Conservation (phyloP, 176 grass and related monocot genomes). For the Avena atlantica region DNA sequence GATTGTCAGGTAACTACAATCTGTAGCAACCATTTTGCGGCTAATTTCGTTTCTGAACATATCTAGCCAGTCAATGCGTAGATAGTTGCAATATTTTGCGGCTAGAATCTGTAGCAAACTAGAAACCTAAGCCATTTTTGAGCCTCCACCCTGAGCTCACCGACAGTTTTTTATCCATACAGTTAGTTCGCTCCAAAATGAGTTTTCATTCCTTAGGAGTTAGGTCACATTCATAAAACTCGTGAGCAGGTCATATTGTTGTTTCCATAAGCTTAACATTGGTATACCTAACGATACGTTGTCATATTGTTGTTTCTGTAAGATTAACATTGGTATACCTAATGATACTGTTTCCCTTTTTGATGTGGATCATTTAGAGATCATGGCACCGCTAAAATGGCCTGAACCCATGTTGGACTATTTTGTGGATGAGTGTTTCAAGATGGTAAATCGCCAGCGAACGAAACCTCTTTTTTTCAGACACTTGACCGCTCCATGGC, state of each 20-base stretch:
- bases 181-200: slow-evolving; percentile 6
- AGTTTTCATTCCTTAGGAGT: slow-evolving; percentile 7
- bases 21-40: background rate
- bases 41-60: background rate
- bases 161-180: background rate
- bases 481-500: background rate
- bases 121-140: slow-evolving; percentile 3
- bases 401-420: background rate
- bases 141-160: slow-evolving; percentile 2
- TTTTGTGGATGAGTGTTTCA: background rate
- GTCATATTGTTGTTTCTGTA: slow-evolving; percentile 3
- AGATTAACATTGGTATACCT: slow-evolving; percentile 1
- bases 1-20: slow-evolving; percentile 13
- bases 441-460: background rate
- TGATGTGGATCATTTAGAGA: slow-evolving; percentile 3
- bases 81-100: slow-evolving; percentile 3
- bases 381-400: background rate
- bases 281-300: background rate
- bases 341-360: slow-evolving; percentile 13
- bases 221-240: slow-evolving; percentile 11
- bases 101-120: slow-evolving; percentile 3
- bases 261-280: slow-evolving; percentile 7
- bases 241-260: slow-evolving; percentile 5
- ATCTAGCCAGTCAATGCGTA: background rate
- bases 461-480: background rate